Base-by-base conservation (phyloP, 177 flowering plant genomes). In the Vitis hybrid region DNA sequence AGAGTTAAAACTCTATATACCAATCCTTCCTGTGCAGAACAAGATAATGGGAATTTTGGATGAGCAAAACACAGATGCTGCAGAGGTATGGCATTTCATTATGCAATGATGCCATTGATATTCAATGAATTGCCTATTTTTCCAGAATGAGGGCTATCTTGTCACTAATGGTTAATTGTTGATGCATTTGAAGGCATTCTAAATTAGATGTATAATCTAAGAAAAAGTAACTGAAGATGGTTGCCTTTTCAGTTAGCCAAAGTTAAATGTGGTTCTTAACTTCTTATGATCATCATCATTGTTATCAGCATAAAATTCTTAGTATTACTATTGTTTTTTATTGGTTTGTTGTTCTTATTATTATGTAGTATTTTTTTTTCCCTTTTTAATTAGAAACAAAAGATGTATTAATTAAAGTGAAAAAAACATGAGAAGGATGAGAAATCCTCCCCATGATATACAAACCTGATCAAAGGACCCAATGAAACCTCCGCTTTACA, bases 21-120 rank as follows among this genome's bases (percentile, higher is more conserved):
- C 50, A 3, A 17, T 51, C 58, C 63, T 49, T 70, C 62, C 54
- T 72, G 17, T 77, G 66, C 88, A 88, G 92, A 78, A 63, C 35
- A 87, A 87, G 80, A 56, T n/a, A 46, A 50, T 52, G 57, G 84
- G 71, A 65, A 11, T 73, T 18, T 51, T 69, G 54, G 74, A 60
- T 58, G 81, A 76, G 62, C 76, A 66, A 59, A 76, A 66, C 48
- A 58, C 76, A 62, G 82, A 76, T 68, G 81, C 59, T 59, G 83
- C 67, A 32, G 87, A 80, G 90, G 91, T 87, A 70, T 12, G 52
- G 13, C 10, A 63, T 9, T 41, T 58, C 27, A 32, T 57, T 32
- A 20, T 21, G 68, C 9, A 46, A 51, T 41, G 27, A 57, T 15
- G 3, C 27, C 10, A 6, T 24, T 7, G 8, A 32, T 32, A 2